These are phyloP conservation scores for Globisporangium camurandrum DNA, from an alignment of 352 stramenopile genomes.

Conservation along the genomic window DNA sequence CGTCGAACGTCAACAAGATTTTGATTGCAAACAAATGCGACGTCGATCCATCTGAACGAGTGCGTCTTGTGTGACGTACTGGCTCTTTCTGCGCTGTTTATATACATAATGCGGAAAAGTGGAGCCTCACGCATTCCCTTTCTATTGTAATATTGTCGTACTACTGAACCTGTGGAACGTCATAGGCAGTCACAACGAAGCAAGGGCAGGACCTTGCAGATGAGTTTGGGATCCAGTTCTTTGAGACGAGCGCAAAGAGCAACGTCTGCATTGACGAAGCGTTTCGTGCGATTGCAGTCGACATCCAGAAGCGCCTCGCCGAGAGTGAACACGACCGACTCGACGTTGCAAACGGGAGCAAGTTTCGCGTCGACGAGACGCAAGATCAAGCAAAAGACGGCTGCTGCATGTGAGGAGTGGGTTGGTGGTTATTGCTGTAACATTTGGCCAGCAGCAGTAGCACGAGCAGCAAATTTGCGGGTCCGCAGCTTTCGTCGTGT, in stretches of 20 bases:
- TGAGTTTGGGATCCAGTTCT: constrained; percentile 93
- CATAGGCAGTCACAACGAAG: constrained; percentile 85
- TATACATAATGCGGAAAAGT: no score
- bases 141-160: no score
- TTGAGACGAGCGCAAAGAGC: constrained; percentile 92
- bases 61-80: constrained; percentile 24
- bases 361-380: constrained; percentile 81
- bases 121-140: no score
- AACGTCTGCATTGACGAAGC: constrained; percentile 90
- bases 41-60: constrained; percentile 92
- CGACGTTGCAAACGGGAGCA: constrained; percentile 81
- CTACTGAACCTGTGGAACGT: no score
- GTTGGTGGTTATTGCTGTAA: not conserved
- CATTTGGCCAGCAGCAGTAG: no score
- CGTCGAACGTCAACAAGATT: constrained; percentile 99
- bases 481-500: no score
- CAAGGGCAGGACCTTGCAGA: constrained; percentile 90
- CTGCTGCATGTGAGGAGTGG: constrained; percentile 73
- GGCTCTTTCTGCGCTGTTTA: not conserved
- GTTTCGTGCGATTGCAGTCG: constrained; percentile 83
- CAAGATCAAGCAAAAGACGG: constrained; percentile 71
- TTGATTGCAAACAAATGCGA: constrained; percentile 99
- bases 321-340: constrained; percentile 86
- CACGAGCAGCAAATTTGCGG: not conserved
- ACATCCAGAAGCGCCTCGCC: constrained; percentile 83